phyloP scores from a whole-genome alignment of 2,329 filamentous ascomycete genomes.

The Coniochaeta sp. region DNA sequence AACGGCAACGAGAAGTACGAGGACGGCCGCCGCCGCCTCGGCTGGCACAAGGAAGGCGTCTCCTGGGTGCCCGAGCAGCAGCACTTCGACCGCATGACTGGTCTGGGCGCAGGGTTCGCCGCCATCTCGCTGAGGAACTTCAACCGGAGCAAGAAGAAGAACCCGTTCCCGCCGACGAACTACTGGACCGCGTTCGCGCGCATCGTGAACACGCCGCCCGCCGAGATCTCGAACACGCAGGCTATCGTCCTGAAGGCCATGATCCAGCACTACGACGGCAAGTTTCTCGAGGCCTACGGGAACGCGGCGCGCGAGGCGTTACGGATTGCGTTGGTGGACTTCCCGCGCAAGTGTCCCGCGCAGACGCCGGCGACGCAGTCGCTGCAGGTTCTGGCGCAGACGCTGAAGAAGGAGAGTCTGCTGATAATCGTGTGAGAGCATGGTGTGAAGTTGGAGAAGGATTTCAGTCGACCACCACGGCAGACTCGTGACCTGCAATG shows the following conservation, averaged over 20 bases:
- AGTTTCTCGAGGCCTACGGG: conserved; percentile 77
- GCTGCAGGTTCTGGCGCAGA: conserved; percentile 45
- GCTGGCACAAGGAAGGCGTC: conserved; percentile 61
- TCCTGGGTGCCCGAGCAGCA: conserved; percentile 59
- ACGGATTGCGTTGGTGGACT: conserved; percentile 63
- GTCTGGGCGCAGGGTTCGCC: conserved; percentile 77
- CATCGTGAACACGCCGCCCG: conserved; percentile 67
- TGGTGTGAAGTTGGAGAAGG: too few species aligned
- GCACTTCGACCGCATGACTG: conserved; percentile 80
- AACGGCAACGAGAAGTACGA: conserved; percentile 68
- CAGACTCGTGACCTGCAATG: neutral
- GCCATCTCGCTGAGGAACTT: conserved; percentile 80
- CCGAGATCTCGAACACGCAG: conserved; percentile 66
- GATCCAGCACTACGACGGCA: conserved; percentile 64
- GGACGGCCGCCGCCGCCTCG: conserved; percentile 58
- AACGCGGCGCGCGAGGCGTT: conserved; percentile 66
- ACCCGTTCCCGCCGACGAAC: conserved; percentile 69
- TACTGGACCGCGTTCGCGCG: conserved; percentile 77
- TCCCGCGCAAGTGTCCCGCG: conserved; percentile 50
- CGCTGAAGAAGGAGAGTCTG: conserved; percentile 43
- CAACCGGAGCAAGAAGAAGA: conserved; percentile 56
- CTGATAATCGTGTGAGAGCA: conserved; percentile 35
- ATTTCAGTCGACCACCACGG: too few species aligned
- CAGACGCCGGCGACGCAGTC: conserved; percentile 43
- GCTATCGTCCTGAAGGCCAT: conserved; percentile 63